A percentile compares a stretch with the other conserved stretches of the same genome.
phyloP scores from a whole-genome alignment of 495 filamentous ascomycete genomes.

The Aspergillus sparsus region DNA sequence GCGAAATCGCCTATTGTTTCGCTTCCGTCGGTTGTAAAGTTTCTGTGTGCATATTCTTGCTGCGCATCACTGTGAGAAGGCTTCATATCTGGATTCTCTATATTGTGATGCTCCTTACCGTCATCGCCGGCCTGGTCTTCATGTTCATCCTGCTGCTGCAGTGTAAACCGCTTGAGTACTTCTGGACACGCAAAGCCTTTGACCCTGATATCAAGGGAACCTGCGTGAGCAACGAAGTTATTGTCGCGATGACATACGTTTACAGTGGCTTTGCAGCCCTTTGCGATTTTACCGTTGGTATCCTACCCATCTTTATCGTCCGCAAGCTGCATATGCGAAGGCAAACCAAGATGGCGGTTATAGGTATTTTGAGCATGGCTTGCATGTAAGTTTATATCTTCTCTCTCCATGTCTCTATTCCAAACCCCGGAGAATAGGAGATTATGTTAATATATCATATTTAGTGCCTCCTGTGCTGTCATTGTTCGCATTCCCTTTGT shows the following conservation, averaged over 20 bases:
- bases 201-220: conserved; percentile 35
- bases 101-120: conserved; percentile 39
- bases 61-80: conserved; percentile 44
- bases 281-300: conserved; percentile 47
- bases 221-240: conserved; percentile 41
- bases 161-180: conserved; percentile 44
- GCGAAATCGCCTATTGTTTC: conserved; percentile 47
- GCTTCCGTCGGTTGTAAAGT: conserved; percentile 44
- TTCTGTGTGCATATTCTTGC: conserved; percentile 48
- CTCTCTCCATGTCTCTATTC: neutral
- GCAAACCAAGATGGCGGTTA: conserved; percentile 40
- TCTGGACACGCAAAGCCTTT: conserved; percentile 37
- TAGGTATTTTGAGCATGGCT: conserved; percentile 47
- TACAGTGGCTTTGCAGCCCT: conserved; percentile 44
- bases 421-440: no score
- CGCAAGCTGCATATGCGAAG: conserved; percentile 39
- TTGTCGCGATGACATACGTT: conserved; percentile 43
- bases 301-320: conserved; percentile 42
- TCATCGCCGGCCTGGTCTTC: conserved; percentile 38
- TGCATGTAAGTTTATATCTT: conserved; percentile 38
- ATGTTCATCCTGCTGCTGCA: conserved; percentile 47
- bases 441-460: conserved; percentile 1
- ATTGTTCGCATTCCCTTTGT: conserved; percentile 46
- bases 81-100: conserved; percentile 42
- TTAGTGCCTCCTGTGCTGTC: conserved; percentile 42